Evolutionary conservation across 345 rosid species (phyloP).

Genomic region (Euclidium syriacum): DNA sequence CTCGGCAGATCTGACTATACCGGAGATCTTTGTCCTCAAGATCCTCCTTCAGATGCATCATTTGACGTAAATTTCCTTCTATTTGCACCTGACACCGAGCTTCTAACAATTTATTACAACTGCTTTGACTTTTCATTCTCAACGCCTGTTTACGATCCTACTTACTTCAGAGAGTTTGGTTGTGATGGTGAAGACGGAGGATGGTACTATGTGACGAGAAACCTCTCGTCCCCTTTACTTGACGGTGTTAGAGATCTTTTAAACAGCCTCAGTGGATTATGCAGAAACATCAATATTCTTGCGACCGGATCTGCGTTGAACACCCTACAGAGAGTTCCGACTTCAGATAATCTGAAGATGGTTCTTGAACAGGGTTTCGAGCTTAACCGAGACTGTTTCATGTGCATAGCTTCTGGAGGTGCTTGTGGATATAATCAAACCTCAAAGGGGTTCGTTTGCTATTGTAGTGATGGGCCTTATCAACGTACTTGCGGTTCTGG

Average conservation of each 20-base stretch:
- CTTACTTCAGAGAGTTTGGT: neutral
- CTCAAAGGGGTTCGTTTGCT: constrained; percentile 15
- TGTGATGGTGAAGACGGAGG: neutral
- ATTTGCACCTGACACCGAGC: neutral
- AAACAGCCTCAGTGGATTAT: neutral
- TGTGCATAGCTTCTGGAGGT: constrained; percentile 17
- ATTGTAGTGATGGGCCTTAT: constrained; percentile 9
- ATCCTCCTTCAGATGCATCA: constrained; percentile 3
- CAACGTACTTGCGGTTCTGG: neutral
- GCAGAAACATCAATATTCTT: constrained; percentile 12
- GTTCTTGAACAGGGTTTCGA: constrained; percentile 31
- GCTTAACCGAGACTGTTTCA: constrained; percentile 1
- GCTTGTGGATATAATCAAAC: constrained; percentile 30
- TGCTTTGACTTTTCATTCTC: neutral
- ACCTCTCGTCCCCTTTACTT: neutral
- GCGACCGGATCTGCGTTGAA: neutral
- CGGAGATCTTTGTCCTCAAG: constrained; percentile 18
- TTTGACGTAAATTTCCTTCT: neutral
- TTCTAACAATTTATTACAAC: constrained; percentile 27
- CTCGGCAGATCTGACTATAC: constrained; percentile 30
- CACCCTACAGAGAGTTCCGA: neutral
- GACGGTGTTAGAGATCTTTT: neutral
- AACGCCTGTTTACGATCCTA: neutral
- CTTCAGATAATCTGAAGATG: neutral
- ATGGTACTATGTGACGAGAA: constrained; percentile 6